Percentiles rank a stretch among this genome's conserved stretches.
Conservation (phyloP, 495 filamentous ascomycete genomes). For the Astrothelium macrocarpum region DNA sequence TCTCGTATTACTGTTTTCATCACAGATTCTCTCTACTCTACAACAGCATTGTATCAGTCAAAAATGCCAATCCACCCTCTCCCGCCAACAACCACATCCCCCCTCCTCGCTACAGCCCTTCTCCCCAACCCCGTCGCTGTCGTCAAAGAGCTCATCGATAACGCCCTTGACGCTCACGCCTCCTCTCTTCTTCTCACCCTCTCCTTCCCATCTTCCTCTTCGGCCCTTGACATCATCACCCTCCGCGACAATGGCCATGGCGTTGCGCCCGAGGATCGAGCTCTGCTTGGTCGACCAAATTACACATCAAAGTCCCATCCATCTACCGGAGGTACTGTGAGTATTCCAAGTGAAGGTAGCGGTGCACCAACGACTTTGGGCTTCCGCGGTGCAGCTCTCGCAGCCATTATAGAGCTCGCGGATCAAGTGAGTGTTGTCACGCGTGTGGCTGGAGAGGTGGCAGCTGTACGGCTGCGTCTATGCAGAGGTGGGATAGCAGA, state of each 20-base stretch:
- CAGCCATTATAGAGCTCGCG: slow-evolving; percentile 63
- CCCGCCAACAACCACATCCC: slow-evolving; percentile 50
- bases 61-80: slow-evolving; percentile 61
- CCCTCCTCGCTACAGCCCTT: slow-evolving; percentile 62
- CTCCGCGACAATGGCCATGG: slow-evolving; percentile 86
- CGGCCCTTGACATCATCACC: slow-evolving; percentile 62
- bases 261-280: slow-evolving; percentile 59
- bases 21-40: background rate
- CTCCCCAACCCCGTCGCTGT: slow-evolving; percentile 62
- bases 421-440: slow-evolving; percentile 59
- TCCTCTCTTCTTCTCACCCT: slow-evolving; percentile 56
- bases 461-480: slow-evolving; percentile 47
- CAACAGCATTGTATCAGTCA: background rate
- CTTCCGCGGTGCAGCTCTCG: slow-evolving; percentile 85
- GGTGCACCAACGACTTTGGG: slow-evolving; percentile 42
- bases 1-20: background rate
- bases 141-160: slow-evolving; percentile 88
- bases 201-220: slow-evolving; percentile 43
- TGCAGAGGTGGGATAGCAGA: slow-evolving; percentile 40
- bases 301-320: slow-evolving; percentile 75
- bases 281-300: slow-evolving; percentile 54
- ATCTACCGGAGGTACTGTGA: background rate
- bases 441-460: slow-evolving; percentile 55
- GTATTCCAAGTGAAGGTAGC: background rate
- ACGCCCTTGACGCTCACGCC: slow-evolving; percentile 75